These are phyloP conservation scores for Zizania latifolia DNA, from an alignment of 176 grass and related monocot species.

Conservation along the genomic window DNA sequence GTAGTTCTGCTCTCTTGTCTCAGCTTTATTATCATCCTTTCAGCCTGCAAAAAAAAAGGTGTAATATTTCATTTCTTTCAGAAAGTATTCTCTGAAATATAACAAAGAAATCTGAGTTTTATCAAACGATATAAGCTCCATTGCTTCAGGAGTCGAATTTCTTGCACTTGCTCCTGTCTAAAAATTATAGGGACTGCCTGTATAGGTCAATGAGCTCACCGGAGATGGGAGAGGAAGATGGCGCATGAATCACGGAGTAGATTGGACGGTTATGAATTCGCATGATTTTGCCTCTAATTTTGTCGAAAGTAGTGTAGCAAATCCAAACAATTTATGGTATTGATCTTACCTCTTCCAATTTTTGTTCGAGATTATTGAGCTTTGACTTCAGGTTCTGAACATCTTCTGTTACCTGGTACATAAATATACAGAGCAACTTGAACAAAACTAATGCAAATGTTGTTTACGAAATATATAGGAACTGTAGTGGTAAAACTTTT, in stretches of 20 bases:
- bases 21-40: constrained; percentile 70
- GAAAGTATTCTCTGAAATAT: constrained; percentile 3
- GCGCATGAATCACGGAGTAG: no score
- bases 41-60: constrained; percentile 54
- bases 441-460: neutral
- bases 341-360: constrained; percentile 78
- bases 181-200: no score
- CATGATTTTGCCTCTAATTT: no score
- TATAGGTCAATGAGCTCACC: no score
- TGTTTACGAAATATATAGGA: neutral
- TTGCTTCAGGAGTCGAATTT: neutral
- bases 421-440: constrained; percentile 24
- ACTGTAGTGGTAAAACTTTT: constrained; percentile 1
- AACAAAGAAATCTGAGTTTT: neutral
- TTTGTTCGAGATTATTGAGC: constrained; percentile 68
- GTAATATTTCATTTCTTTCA: neutral
- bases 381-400: constrained; percentile 85
- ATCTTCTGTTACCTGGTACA: constrained; percentile 78
- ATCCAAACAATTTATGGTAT: constrained; percentile 7
- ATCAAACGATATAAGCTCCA: constrained; percentile 1
- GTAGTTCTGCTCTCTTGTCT: constrained; percentile 68
- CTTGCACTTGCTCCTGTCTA: neutral
- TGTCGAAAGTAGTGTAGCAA: no score
- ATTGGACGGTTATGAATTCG: no score
- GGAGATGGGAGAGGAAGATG: no score